A percentile compares a stretch with the other conserved stretches of the same genome.
Conservation (phyloP, 352 stramenopile species). For the Phytophthora sp. region DNA sequence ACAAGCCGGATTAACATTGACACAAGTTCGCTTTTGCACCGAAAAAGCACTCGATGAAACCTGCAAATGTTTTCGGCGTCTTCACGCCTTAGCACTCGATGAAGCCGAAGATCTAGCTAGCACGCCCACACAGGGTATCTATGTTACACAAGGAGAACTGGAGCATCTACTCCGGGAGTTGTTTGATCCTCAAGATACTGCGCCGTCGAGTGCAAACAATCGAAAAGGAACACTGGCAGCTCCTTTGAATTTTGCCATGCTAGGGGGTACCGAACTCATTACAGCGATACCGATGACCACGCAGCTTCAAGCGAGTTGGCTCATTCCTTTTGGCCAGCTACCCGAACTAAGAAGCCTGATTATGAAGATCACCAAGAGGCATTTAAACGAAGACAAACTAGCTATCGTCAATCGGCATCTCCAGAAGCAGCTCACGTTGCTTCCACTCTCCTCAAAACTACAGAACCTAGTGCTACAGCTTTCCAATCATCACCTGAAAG, state of each 20-base stretch:
- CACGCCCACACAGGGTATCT: conserved; percentile 35
- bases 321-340: conserved; percentile 67
- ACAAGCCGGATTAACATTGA: conserved; percentile 48
- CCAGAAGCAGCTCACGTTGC: conserved; percentile 52
- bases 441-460: conserved; percentile 43
- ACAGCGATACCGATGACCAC: conserved; percentile 27
- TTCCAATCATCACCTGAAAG: conserved; percentile 24
- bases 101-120: conserved; percentile 9
- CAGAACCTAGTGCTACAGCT: conserved; percentile 52
- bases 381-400: conserved; percentile 61
- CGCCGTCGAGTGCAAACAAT: neutral
- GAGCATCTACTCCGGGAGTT: conserved; percentile 41
- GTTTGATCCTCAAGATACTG: conserved; percentile 29
- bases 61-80: conserved; percentile 43
- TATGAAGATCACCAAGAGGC: conserved; percentile 59
- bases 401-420: conserved; percentile 53
- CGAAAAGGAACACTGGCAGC: conserved; percentile 11
- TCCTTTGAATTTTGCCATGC: conserved; percentile 17
- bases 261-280: neutral
- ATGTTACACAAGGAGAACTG: conserved; percentile 65
- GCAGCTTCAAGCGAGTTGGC: conserved; percentile 63
- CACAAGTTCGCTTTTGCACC: conserved; percentile 55
- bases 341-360: conserved; percentile 47
- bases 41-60: conserved; percentile 57
- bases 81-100: conserved; percentile 33